Conservation (phyloP, 2,329 filamentous ascomycete species). For the Seiridium cupressi region DNA sequence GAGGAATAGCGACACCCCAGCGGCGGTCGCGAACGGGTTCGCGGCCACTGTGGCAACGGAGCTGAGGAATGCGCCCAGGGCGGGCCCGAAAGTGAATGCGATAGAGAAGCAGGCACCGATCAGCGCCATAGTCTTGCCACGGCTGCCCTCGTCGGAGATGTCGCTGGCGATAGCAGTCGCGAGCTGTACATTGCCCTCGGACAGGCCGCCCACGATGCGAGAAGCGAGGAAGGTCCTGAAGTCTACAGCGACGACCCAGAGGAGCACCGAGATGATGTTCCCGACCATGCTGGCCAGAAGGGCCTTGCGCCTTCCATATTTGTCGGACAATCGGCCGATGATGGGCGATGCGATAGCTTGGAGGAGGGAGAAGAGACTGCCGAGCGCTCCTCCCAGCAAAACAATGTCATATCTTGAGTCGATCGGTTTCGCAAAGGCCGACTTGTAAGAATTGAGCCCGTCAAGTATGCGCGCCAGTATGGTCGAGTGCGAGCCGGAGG, state of each 20-base stretch:
- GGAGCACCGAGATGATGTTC: constrained; percentile 87
- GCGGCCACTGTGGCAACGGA: constrained; percentile 73
- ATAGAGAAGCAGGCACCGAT: constrained; percentile 96
- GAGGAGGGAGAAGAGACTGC: constrained; percentile 86
- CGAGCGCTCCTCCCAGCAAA: constrained; percentile 86
- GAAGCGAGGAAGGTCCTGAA: constrained; percentile 96
- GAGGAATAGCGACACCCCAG: constrained; percentile 79
- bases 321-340: constrained; percentile 86
- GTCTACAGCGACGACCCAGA: constrained; percentile 92
- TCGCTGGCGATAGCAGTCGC: constrained; percentile 96
- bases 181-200: constrained; percentile 95
- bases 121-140: constrained; percentile 91
- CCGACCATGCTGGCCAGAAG: constrained; percentile 89
- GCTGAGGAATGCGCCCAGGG: constrained; percentile 82
- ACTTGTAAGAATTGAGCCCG: constrained; percentile 92
- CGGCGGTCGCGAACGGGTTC: constrained; percentile 93
- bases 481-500: constrained; percentile 38
- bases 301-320: constrained; percentile 81
- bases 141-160: constrained; percentile 80
- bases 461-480: constrained; percentile 76
- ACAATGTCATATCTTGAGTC: constrained; percentile 97
- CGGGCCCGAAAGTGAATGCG: constrained; percentile 94
- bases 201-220: constrained; percentile 85
- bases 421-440: constrained; percentile 86
- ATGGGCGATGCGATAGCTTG: constrained; percentile 91